Conservation (phyloP, 2,329 filamentous ascomycete species). For the Diplodia corticola region DNA sequence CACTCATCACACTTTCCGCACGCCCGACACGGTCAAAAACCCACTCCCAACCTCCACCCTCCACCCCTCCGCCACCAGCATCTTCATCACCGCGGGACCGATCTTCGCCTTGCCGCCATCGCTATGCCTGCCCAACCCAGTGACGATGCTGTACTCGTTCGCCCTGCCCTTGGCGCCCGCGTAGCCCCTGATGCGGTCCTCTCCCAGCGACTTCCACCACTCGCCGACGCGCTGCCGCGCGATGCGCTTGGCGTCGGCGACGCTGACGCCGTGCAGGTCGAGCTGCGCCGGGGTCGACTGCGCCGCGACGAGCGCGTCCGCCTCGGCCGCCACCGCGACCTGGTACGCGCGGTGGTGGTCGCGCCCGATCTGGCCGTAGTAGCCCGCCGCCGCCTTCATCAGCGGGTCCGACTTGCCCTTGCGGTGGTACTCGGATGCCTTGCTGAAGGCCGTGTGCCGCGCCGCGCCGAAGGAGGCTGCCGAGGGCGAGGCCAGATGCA, state of each 20-base stretch:
- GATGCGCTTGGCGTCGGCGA: conserved; percentile 79
- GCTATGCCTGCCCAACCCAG: conserved; percentile 78
- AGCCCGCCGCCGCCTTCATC: conserved; percentile 72
- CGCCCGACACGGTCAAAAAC: conserved; percentile 68
- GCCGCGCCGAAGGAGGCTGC: conserved; percentile 47
- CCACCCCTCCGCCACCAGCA: conserved; percentile 79
- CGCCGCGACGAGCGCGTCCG: conserved; percentile 67
- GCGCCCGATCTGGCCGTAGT: conserved; percentile 71
- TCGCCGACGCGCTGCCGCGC: conserved; percentile 63
- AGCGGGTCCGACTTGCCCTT: conserved; percentile 68
- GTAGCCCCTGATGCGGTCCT: conserved; percentile 56
- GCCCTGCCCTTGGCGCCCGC: conserved; percentile 42
- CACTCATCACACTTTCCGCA: conserved; percentile 27
- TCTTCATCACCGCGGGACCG: conserved; percentile 75
- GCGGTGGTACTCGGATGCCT: conserved; percentile 60
- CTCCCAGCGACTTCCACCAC: conserved; percentile 78
- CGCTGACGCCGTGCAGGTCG: conserved; percentile 82
- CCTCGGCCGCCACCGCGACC: conserved; percentile 62
- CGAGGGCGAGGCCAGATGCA: conserved; percentile 34
- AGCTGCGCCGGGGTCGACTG: conserved; percentile 64
- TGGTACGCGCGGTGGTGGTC: conserved; percentile 62
- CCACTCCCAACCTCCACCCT: conserved; percentile 72
- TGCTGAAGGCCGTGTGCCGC: conserved; percentile 53
- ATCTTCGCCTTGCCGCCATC: conserved; percentile 72
- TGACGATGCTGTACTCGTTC: conserved; percentile 71